Conservation (phyloP, 2,329 filamentous ascomycete genomes). For the Lachnellula occidentalis region DNA sequence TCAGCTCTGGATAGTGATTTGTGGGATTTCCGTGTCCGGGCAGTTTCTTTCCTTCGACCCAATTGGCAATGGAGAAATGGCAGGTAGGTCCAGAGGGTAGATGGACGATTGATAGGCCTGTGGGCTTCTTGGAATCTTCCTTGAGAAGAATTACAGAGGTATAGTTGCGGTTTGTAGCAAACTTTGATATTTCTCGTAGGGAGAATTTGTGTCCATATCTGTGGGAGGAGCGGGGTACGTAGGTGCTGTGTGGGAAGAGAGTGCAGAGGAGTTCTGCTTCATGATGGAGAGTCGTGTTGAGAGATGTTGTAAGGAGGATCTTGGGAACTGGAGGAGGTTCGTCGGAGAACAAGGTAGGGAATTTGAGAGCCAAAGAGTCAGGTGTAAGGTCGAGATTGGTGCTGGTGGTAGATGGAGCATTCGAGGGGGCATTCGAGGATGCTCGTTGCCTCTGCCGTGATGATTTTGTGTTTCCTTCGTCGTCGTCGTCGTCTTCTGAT, state of each 20-base stretch:
- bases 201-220: conserved; percentile 86
- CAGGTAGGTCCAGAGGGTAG: conserved; percentile 84
- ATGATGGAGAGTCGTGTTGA: conserved; percentile 82
- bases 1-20: conserved; percentile 81
- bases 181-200: conserved; percentile 81
- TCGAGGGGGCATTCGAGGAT: conserved; percentile 38
- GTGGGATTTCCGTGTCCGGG: conserved; percentile 86
- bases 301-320: conserved; percentile 83
- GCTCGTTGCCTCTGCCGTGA: conserved; percentile 36
- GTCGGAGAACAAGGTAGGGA: conserved; percentile 57
- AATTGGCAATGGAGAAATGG: conserved; percentile 86
- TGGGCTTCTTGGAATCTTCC: conserved; percentile 82
- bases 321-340: conserved; percentile 63
- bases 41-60: conserved; percentile 80
- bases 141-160: conserved; percentile 80
- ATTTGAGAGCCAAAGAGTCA: conserved; percentile 53
- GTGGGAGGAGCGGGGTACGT: conserved; percentile 81
- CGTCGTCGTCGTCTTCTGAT: conserved; percentile 44
- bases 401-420: conserved; percentile 54
- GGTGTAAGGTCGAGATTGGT: conserved; percentile 61
- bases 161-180: conserved; percentile 75
- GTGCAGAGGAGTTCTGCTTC: conserved; percentile 73
- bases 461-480: conserved; percentile 31
- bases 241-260: conserved; percentile 74
- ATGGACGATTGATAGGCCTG: conserved; percentile 77